These are phyloP conservation scores for Lactarius quietus DNA, from an alignment of 768 basidiomycete genomes.

Conservation along the genomic window DNA sequence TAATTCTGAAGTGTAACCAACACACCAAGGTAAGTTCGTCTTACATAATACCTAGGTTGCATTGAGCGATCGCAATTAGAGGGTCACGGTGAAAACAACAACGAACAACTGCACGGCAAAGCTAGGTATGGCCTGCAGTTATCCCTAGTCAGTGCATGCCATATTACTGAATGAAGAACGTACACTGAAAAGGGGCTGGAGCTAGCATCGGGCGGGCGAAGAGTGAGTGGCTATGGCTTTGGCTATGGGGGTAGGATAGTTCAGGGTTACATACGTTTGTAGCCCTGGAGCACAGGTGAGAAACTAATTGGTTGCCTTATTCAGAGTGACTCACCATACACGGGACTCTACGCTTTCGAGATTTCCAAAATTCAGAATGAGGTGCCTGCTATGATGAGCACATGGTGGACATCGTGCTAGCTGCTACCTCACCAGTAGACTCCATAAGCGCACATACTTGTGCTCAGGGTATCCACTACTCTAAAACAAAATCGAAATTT, in stretches of 20 bases:
- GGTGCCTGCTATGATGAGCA: too few species aligned
- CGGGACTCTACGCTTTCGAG: constrained; percentile 35
- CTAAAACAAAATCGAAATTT: constrained; percentile 25
- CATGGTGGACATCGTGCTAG: too few species aligned
- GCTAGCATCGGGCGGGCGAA: neutral
- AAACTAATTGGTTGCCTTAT: neutral
- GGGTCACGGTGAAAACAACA: too few species aligned
- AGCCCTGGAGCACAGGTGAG: neutral
- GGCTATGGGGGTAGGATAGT: too few species aligned
- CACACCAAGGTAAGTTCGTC: too few species aligned
- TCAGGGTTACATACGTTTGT: neutral
- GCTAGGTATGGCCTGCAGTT: neutral
- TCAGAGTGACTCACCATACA: constrained; percentile 37
- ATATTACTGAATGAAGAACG: neutral
- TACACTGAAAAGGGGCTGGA: neutral
- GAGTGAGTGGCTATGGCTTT: too few species aligned
- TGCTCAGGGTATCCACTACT: constrained; percentile 43
- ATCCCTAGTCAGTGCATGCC: neutral
- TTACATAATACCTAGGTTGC: too few species aligned
- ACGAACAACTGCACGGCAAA: neutral
- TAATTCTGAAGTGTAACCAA: too few species aligned
- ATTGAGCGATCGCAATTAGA: too few species aligned
- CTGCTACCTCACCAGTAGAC: constrained; percentile 42
- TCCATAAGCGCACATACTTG: constrained; percentile 41
- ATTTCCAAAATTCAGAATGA: constrained; percentile 27